Base-by-base conservation (phyloP, 768 basidiomycete species). In the Paxillus involutus region DNA sequence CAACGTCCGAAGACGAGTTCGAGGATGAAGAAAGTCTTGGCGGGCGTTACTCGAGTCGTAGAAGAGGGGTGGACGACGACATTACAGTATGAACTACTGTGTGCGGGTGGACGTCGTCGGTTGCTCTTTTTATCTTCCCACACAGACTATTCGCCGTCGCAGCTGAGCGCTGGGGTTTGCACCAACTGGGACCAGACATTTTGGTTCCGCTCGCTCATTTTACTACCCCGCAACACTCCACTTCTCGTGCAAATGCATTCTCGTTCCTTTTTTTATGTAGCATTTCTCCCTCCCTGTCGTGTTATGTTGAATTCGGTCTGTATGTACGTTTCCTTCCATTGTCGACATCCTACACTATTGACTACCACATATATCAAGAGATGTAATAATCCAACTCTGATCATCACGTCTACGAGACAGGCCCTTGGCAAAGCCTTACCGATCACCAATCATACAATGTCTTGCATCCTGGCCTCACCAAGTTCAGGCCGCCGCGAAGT, bases 401-500 rank as follows among this genome's bases (percentile, higher is more conserved):
- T 10, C 29, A 55, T 56, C 44, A 21, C 2, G 13, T 19, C 47
- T 52, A 19, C 21, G 33, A 14, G 40, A 52, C 10, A 35, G 35
- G 35, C 35, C 11, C 12, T n/a, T n/a, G n/a, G n/a, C 1, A 11
- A 33, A 12, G 10, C 33, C 33, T 12, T 35, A 14, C 35, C 35
- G 44, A 52, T 71, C 67, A 91, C 90, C 90, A 92, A 56, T 91
- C 87, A 63, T 87, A 76, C 10, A 92, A 74, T 39, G 79, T 77
- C 58, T 80, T 78, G 66, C 83, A 84, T 24, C 84, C 83, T n/a
- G 88, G 87, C 47, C 81, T 73, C 21, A 79, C 75, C 56, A 98
- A 79, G 63, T 95, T 90, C 51, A 94, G 70, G 0, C 94, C 96
- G 4, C 91, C 93, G 12, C 96, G 84, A 43, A 98, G 77, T 16